These are phyloP conservation scores for Debaryomycetaceae sp. DNA, from an alignment of 1,139 yeast genomes.

Conservation along the genomic window DNA sequence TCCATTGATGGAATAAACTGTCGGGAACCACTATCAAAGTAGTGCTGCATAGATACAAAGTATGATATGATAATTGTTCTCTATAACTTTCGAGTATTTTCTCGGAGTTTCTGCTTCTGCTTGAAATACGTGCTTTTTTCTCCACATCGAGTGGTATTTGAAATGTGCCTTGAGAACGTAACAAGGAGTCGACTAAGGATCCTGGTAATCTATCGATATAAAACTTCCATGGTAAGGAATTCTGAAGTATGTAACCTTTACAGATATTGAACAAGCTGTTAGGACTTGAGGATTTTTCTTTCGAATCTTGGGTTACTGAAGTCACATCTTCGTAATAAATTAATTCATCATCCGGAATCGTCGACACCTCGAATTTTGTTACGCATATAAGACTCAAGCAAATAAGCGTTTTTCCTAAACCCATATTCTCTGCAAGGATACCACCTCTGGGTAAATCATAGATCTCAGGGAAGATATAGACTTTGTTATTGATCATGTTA, in stretches of 20 bases:
- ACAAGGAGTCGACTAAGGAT: constrained; percentile 33
- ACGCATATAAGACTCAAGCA: constrained; percentile 58
- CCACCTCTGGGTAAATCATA: constrained; percentile 60
- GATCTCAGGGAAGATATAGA: constrained; percentile 33
- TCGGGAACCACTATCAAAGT: constrained; percentile 66
- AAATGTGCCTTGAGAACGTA: constrained; percentile 42
- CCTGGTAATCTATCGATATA: constrained; percentile 43
- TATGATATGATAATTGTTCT: constrained; percentile 21
- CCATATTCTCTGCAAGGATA: constrained; percentile 75
- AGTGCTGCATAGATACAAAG: constrained; percentile 43
- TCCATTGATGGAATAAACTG: constrained; percentile 66
- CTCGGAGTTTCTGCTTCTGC: constrained; percentile 15
- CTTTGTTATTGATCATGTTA: constrained; percentile 26
- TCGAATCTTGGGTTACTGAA: constrained; percentile 3
- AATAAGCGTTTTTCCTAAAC: constrained; percentile 67
- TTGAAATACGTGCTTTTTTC: constrained; percentile 18
- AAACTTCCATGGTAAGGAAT: constrained; percentile 58
- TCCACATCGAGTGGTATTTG: constrained; percentile 24
- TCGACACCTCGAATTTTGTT: constrained; percentile 51
- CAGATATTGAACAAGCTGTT: constrained; percentile 37
- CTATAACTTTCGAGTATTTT: constrained; percentile 10
- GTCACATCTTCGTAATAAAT: constrained; percentile 11
- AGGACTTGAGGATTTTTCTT: constrained; percentile 1
- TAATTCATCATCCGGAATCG: constrained; percentile 35
- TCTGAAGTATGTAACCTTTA: constrained; percentile 34